Percentiles rank a stretch among this genome's conserved stretches.
Evolutionary conservation across 805 yeast species (phyloP).

Genomic region (Myxozyma udenii): DNA sequence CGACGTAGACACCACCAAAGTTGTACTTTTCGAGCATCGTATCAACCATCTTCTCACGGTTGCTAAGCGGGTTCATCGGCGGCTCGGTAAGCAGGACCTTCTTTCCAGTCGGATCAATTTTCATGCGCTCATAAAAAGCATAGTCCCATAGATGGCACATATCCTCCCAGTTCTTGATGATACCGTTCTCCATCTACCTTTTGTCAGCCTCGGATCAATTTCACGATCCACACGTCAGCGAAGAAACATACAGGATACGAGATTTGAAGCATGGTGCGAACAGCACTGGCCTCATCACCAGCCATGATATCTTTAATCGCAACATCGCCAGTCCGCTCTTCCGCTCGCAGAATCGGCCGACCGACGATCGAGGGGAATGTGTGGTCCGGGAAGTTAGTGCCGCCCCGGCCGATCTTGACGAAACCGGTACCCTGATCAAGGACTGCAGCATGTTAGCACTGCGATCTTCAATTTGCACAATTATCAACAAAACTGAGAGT

Average conservation of each 20-base stretch:
- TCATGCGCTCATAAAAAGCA: constrained; percentile 88
- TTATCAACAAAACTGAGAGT: background rate
- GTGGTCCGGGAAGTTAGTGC: constrained; percentile 93
- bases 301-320: constrained; percentile 96
- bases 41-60: constrained; percentile 87
- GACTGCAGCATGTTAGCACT: constrained; percentile 47
- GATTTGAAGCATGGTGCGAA: constrained; percentile 82
- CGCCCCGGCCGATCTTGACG: constrained; percentile 70
- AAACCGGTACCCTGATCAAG: constrained; percentile 99
- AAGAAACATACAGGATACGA: constrained; percentile 64
- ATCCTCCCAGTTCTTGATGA: constrained; percentile 96
- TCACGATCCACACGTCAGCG: background rate
- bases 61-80: constrained; percentile 92
- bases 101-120: constrained; percentile 65
- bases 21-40: constrained; percentile 89
- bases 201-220: background rate
- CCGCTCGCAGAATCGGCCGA: constrained; percentile 94
- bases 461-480: constrained; percentile 12
- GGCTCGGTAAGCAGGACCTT: constrained; percentile 93
- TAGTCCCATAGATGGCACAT: constrained; percentile 99
- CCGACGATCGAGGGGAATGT: constrained; percentile 98
- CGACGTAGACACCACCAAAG: constrained; percentile 90
- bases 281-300: constrained; percentile 91
- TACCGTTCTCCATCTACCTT: constrained; percentile 85
- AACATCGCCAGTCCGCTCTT: constrained; percentile 73